Evolutionary conservation across 2,329 filamentous ascomycete genomes (phyloP).

Genomic region (Nemania serpens): DNA sequence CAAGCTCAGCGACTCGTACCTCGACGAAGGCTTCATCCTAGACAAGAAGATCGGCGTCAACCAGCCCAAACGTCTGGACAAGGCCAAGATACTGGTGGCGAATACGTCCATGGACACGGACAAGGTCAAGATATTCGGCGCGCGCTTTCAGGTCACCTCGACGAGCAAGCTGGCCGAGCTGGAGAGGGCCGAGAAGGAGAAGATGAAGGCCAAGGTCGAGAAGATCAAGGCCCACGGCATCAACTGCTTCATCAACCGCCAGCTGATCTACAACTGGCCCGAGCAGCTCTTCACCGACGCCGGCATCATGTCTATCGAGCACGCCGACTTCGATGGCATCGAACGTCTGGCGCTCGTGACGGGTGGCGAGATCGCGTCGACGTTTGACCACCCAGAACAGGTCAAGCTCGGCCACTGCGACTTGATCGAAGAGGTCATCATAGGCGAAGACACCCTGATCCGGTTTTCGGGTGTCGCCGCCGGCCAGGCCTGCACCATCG

Average conservation of each 20-base stretch:
- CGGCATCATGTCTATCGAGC: conserved; percentile 97
- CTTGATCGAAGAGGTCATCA: conserved; percentile 95
- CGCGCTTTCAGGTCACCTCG: conserved; percentile 92
- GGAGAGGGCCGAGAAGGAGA: conserved; percentile 96
- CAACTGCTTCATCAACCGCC: conserved; percentile 99
- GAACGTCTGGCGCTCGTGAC: conserved; percentile 94
- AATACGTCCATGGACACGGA: conserved; percentile 99
- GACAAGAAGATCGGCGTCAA: conserved; percentile 99
- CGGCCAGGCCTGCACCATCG: conserved; percentile 93
- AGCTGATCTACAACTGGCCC: conserved; percentile 99
- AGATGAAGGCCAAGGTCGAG: conserved; percentile 99
- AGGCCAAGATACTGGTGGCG: conserved; percentile 96
- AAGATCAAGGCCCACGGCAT: conserved; percentile 98
- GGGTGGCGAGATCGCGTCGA: conserved; percentile 95
- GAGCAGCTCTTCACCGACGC: conserved; percentile 98
- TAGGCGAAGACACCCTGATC: conserved; percentile 96
- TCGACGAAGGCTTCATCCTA: conserved; percentile 97
- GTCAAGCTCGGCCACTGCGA: conserved; percentile 97
- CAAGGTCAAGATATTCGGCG: conserved; percentile 99
- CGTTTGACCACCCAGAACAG: conserved; percentile 96
- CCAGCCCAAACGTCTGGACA: conserved; percentile 95
- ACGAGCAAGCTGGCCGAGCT: conserved; percentile 98
- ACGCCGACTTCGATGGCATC: conserved; percentile 98
- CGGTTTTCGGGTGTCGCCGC: conserved; percentile 96
- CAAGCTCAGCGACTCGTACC: conserved; percentile 95